Conservation (phyloP, 2,329 filamentous ascomycete species). For the Stagonosporopsis rhizophila region DNA sequence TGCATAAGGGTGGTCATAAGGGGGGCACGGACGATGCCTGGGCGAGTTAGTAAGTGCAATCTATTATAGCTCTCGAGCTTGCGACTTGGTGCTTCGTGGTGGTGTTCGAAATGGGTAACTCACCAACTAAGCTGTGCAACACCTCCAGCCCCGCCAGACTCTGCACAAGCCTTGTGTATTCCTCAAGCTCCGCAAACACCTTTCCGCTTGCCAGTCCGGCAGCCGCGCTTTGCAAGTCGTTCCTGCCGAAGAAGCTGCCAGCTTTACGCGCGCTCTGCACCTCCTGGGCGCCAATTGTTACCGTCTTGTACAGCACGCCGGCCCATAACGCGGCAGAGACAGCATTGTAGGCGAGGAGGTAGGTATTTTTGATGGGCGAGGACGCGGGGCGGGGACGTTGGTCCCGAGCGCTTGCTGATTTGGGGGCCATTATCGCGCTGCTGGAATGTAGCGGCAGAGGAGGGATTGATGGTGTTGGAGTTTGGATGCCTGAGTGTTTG, state of each 20-base stretch:
- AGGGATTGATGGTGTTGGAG: neutral
- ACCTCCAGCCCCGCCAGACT: conserved; percentile 84
- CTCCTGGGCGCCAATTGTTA: conserved; percentile 57
- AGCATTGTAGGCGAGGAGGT: conserved; percentile 87
- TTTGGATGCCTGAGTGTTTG: conserved; percentile 2
- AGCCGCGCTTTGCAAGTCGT: conserved; percentile 14
- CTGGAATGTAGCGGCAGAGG: neutral
- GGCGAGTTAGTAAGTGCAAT: neutral
- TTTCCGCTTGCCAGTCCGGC: conserved; percentile 47
- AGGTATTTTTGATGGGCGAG: conserved; percentile 51
- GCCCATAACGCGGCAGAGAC: conserved; percentile 79
- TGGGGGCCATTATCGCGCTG: conserved; percentile 27
- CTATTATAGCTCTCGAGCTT: neutral
- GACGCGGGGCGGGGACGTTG: conserved; percentile 8
- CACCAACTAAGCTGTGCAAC: conserved; percentile 79
- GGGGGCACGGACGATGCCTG: conserved; percentile 85
- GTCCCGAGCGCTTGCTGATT: conserved; percentile 14
- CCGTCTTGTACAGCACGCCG: conserved; percentile 73
- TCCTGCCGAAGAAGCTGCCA: conserved; percentile 22
- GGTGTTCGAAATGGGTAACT: conserved; percentile 24
- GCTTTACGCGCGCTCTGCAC: conserved; percentile 23
- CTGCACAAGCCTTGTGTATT: conserved; percentile 81
- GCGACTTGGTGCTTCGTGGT: neutral
- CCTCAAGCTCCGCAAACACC: conserved; percentile 68
- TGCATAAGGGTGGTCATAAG: conserved; percentile 88